Evolutionary conservation across 306 rosid genomes (phyloP).

Genomic region (Inga oerstediana): DNA sequence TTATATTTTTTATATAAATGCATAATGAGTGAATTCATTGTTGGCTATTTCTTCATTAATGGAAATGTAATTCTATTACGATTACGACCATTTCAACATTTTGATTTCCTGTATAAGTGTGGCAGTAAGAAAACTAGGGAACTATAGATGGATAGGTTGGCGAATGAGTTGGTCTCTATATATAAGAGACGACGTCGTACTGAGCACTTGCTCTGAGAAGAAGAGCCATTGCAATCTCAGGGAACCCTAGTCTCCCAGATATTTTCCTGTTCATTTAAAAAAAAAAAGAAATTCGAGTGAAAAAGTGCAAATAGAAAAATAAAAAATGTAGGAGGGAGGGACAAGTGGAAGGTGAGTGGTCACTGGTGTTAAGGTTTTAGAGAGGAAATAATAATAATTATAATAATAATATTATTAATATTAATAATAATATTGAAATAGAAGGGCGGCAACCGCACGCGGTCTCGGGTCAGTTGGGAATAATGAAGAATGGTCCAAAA

Average conservation of each 20-base stretch:
- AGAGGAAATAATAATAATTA: slow-evolving; percentile 17
- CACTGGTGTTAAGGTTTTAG: slow-evolving; percentile 45
- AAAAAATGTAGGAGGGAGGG: slow-evolving; percentile 4
- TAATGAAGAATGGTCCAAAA: neutral
- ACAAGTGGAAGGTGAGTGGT: neutral
- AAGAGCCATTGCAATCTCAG: neutral
- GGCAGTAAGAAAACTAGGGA: neutral
- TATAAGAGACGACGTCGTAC: neutral
- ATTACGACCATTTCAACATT: neutral
- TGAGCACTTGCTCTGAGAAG: neutral
- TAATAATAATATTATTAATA: neutral
- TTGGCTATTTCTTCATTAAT: neutral
- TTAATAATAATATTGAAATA: neutral
- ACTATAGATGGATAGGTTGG: too few relatives aligned
- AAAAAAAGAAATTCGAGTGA: neutral
- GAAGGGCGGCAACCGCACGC: slow-evolving; percentile 65
- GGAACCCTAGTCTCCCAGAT: neutral
- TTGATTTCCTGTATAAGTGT: neutral
- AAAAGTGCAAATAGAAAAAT: slow-evolving; percentile 52
- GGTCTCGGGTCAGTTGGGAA: slow-evolving; percentile 70
- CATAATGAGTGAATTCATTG: neutral
- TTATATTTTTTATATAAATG: neutral
- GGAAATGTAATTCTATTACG: neutral
- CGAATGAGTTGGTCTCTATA: neutral
- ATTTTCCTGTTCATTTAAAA: too few relatives aligned